Evolutionary conservation across 345 rosid species (phyloP).

Genomic region (Viola odorata): DNA sequence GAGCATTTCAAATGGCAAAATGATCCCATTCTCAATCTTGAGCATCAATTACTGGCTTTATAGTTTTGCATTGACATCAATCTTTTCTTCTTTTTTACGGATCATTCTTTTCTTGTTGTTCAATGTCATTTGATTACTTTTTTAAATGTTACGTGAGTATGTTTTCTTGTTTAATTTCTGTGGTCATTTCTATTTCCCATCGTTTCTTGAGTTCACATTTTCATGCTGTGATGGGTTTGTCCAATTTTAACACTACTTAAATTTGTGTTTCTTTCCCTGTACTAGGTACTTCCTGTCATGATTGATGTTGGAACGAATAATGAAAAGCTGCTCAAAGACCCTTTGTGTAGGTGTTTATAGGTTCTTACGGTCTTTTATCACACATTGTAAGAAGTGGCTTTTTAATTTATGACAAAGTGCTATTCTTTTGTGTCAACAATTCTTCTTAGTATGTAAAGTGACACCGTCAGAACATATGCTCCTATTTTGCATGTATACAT

Average conservation of each 20-base stretch:
- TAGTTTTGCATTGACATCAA: no score
- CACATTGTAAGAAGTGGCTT: background rate
- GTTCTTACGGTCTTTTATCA: conserved; percentile 6
- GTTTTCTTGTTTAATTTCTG: conserved; percentile 1
- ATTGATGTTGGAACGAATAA: conserved; percentile 99
- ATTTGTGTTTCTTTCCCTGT: conserved; percentile 7
- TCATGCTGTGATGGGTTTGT: background rate
- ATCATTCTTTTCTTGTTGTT: no score
- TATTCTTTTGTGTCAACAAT: background rate
- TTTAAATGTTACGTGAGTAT: background rate
- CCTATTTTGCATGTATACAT: no score
- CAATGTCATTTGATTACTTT: no score
- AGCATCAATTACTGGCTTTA: no score
- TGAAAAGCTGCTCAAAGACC: conserved; percentile 78
- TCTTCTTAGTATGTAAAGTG: no score
- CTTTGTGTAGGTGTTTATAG: conserved; percentile 58
- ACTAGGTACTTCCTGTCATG: conserved; percentile 96
- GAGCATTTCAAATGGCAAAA: no score
- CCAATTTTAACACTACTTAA: background rate
- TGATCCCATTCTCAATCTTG: no score
- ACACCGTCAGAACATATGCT: no score
- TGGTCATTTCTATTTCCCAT: background rate
- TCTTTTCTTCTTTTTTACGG: no score
- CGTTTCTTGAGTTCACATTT: background rate
- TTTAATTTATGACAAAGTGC: background rate